Conservation (phyloP, 495 filamentous ascomycete genomes). For the Neurospora sp. region DNA sequence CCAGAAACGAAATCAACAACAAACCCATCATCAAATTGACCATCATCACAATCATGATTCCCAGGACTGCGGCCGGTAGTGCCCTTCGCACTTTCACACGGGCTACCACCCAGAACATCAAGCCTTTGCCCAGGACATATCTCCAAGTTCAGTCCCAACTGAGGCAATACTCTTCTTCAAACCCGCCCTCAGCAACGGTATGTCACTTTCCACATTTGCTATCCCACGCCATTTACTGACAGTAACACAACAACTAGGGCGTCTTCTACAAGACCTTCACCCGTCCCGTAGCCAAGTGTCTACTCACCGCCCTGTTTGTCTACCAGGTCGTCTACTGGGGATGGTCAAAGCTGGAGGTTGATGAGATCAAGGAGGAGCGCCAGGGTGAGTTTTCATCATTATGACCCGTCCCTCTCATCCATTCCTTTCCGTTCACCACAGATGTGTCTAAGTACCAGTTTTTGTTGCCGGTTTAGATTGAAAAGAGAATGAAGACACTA, state of each 20-base stretch:
- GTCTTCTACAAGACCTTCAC: conserved; percentile 71
- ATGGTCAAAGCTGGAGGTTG: conserved; percentile 79
- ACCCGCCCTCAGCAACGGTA: conserved; percentile 10
- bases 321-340: conserved; percentile 80
- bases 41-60: not conserved
- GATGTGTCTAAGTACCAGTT: not conserved
- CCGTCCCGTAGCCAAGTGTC: conserved; percentile 72
- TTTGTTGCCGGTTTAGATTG: not conserved
- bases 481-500: not conserved
- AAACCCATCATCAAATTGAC: not conserved
- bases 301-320: conserved; percentile 75
- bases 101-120: not conserved
- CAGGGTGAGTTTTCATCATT: conserved; percentile 25
- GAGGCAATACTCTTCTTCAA: conserved; percentile 5
- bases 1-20: not conserved
- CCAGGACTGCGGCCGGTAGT: not conserved
- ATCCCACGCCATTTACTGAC: not conserved
- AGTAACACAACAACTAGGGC: conserved; percentile 35
- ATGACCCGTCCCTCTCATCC: not conserved
- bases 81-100: not conserved
- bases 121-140: not conserved
- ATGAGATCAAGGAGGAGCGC: conserved; percentile 57
- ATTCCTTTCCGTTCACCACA: not conserved
- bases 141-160: not conserved
- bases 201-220: not conserved